Evolutionary conservation across 805 yeast species (phyloP), one percentile per base, ranked within the genome.

Genomic region (Lipomyces starkeyi): DNA sequence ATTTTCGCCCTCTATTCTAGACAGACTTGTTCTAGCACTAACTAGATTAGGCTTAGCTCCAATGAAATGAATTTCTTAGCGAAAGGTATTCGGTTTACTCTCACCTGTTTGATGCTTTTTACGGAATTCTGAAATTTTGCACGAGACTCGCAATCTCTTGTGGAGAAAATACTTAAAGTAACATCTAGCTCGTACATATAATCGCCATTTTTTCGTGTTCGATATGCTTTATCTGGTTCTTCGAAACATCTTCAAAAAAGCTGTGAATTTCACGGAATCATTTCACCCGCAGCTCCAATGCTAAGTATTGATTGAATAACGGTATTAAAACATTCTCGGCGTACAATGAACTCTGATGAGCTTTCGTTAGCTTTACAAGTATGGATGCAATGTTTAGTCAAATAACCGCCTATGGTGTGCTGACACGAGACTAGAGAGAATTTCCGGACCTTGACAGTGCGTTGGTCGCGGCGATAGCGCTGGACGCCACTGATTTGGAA

Each of bases 391-490:
- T 8, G 34, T 55, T 55, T 55, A 1, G 17, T 27, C 60, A 57
- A 35, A 32, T 25, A 57, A 2, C 59, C 17, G n/a, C 11, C 3
- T 59, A 58, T 53, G 61, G 57, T 20, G 43, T 8, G 35, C 61
- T 58, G 17, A 32, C 58, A 5, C 13, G 11, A 43, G 22, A 6
- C 3, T 17, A 43, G 49, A 35, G 40, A 14, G 71, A 67, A 35
- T 67, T 47, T 49, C 68, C 66, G 25, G 63, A 59, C 25, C 63
- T 67, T 1, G 71, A 67, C 43, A 43, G 71, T 27, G 62, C 71
- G 1, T 43, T 67, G 22, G 66, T 67, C 11, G 71, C 69, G 13
- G 63, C 71, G n/a, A 27, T 67, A 2, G 59, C 67, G 6, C 37
- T 27, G 14, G 71, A 67, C 53, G 40, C 53, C 43, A 27, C 2